Evolutionary conservation across 129 eudicot species (phyloP), one percentile per base, ranked within the genome.

Genomic region (Arctium lappa): DNA sequence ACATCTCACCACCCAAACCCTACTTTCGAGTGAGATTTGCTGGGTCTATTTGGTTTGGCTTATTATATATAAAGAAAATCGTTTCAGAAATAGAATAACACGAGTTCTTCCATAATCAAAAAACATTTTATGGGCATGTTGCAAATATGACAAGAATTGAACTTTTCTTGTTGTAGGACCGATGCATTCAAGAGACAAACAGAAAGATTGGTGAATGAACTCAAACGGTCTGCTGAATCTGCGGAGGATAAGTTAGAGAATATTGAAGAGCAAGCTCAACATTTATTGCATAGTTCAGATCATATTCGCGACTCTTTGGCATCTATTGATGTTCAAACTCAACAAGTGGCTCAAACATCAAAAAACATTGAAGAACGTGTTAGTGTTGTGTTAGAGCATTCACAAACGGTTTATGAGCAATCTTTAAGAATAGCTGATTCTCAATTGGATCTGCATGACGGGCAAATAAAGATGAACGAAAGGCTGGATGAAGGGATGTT

Each of bases 161-260:
- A 10, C 18, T 77, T 22, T 68, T 36, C 29, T 65, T 63, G 65
- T 79, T 83, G 78, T 69, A 94, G 98, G 86, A 84, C 90, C 2
- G 90, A 91, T 73, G 95, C 96, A 15, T 94, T 94, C 82, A 94
- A 86, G 89, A 75, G 79, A 48, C 91, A 89, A 80, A 89, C 94
- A 11, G 96, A 94, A 88, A 85, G 91, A 74, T 73, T 92, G 75
- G 97, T 94, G 74, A 92, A 91, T 77, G 96, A 91, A 73, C 86
- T 94, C 0, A 91, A 91, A 83, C 76, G 29, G 29, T 74, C 96
- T 6, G 93, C 98, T 6, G 94, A 92, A 84, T 82, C 60, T 72
- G 92, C 93, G 18, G 98, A 94, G 65, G 80, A 18, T 5, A 91
- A 88, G 39, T 65, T 94, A 72, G 88, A 81, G 36, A 87, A 53